Evolutionary conservation across 1,284 basidiomycete species (phyloP).

Genomic region (Heterobasidion irregulare): DNA sequence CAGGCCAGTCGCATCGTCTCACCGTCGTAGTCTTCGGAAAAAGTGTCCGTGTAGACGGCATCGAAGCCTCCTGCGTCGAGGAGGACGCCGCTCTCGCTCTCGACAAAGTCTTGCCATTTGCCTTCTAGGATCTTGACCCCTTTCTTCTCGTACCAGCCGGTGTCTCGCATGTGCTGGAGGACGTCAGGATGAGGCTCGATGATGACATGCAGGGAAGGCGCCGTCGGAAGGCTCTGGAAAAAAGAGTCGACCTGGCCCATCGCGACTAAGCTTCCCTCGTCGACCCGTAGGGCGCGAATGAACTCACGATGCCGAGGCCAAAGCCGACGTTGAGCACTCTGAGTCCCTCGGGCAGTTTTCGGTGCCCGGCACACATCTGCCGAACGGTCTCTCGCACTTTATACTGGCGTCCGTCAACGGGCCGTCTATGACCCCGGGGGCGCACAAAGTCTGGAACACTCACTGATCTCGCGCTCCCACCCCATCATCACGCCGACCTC

Average conservation of each 20-base stretch:
- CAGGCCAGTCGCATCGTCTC: constrained; percentile 9
- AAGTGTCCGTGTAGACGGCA: constrained; percentile 92
- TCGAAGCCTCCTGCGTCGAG: constrained; percentile 71
- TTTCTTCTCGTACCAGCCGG: constrained; percentile 71
- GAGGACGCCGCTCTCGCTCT: constrained; percentile 35
- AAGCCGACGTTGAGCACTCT: constrained; percentile 89
- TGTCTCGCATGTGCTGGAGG: constrained; percentile 63
- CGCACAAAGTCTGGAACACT: constrained; percentile 13
- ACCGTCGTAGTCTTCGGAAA: constrained; percentile 83
- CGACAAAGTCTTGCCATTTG: constrained; percentile 85
- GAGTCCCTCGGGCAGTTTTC: constrained; percentile 39
- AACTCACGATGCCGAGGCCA: constrained; percentile 85
- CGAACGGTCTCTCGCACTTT: constrained; percentile 65
- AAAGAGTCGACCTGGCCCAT: constrained; percentile 66
- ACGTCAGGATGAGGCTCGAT: constrained; percentile 96
- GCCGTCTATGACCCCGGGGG: neutral
- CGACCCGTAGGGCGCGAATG: constrained; percentile 1
- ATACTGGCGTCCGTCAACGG: constrained; percentile 18
- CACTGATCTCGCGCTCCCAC: constrained; percentile 82
- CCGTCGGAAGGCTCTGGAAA: constrained; percentile 61
- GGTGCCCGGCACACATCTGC: constrained; percentile 47
- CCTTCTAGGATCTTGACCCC: constrained; percentile 84
- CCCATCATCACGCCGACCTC: constrained; percentile 95
- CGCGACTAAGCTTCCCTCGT: constrained; percentile 3
- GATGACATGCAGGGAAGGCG: constrained; percentile 77